phyloP scores from a whole-genome alignment of 2,329 filamentous ascomycete species.

The Colletotrichum eleusines region DNA sequence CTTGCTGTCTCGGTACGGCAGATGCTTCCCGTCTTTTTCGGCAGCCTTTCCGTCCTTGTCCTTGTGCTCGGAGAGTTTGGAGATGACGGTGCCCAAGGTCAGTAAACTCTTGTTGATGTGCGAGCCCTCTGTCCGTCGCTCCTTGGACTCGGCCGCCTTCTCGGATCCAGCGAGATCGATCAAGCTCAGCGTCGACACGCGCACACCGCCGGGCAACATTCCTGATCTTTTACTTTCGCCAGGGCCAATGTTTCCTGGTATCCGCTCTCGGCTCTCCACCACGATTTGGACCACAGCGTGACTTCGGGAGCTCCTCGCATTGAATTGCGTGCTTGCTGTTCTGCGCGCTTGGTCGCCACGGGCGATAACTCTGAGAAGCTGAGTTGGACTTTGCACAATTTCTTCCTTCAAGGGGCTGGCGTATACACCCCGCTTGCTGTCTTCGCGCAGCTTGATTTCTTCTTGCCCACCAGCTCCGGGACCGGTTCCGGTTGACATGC shows the following conservation, averaged over 20 bases:
- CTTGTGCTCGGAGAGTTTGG: slow-evolving; percentile 88
- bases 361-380: slow-evolving; percentile 93
- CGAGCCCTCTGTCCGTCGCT: slow-evolving; percentile 91
- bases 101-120: slow-evolving; percentile 99
- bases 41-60: slow-evolving; percentile 79
- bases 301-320: slow-evolving; percentile 94
- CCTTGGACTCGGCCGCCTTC: slow-evolving; percentile 94
- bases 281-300: slow-evolving; percentile 99
- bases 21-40: slow-evolving; percentile 90
- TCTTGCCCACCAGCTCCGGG: slow-evolving; percentile 74
- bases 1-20: slow-evolving; percentile 98
- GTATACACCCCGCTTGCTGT: slow-evolving; percentile 96
- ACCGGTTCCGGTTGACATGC: slow-evolving; percentile 73
- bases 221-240: slow-evolving; percentile 74
- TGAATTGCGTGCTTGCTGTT: slow-evolving; percentile 96
- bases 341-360: slow-evolving; percentile 90
- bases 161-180: slow-evolving; percentile 98
- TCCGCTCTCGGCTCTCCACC: slow-evolving; percentile 93
- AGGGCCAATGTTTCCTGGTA: slow-evolving; percentile 63
- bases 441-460: slow-evolving; percentile 96
- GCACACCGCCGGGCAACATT: slow-evolving; percentile 86
- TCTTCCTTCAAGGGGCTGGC: slow-evolving; percentile 97
- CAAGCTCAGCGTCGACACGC: slow-evolving; percentile 93
- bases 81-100: slow-evolving; percentile 94
- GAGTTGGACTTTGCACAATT: slow-evolving; percentile 97